Base-by-base conservation (phyloP, 169 alveolate species). In the Plasmodium vinckei region DNA sequence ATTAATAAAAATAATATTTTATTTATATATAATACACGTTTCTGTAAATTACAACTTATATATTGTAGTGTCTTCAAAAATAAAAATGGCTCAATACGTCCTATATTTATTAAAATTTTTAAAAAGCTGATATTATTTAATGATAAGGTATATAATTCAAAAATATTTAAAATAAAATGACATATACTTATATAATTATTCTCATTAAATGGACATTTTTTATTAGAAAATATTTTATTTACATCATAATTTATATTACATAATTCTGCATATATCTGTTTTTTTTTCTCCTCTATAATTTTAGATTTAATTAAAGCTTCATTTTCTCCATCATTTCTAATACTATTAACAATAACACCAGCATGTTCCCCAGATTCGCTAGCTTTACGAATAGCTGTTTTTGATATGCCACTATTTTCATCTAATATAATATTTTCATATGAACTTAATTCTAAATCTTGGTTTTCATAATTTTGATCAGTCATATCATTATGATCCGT, bases 161-260 rank as follows among this genome's bases (percentile, higher is more conserved):
- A 86, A 21, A 86, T 68, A 60, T 86, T 86, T 10, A 86, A 70
- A n/a, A 86, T 86, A 27, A 86, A 86, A 49, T 86, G 91, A 59
- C 91, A 86, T 60, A 86, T 59, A 53, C 25, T 86, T 69, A 68
- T 60, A 63, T 86, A 86, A 27, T 86, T 86, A 46, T 86, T 63
- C 49, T 86, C 91, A 47, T 86, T 86, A 7, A 86, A 67, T 49
- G 44, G 23, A 2, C 54, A 60, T 19, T n/a, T 44, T 13, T 27
- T 42, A 1, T 51, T 19, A 39, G 17, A 33, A 0, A 44, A 42
- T 57, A 19, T 67, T 7, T 13, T 67, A 4, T 56, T 70, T 44
- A 56, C 72, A 65, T 1, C 12, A 47, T 17, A 9, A 2, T 25
- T 63, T 9, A 10, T 46, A 33, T 33, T 25, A 51, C 59, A 51